Evolutionary conservation across 805 yeast species (phyloP).

Genomic region (Candida sakaeoensis): DNA sequence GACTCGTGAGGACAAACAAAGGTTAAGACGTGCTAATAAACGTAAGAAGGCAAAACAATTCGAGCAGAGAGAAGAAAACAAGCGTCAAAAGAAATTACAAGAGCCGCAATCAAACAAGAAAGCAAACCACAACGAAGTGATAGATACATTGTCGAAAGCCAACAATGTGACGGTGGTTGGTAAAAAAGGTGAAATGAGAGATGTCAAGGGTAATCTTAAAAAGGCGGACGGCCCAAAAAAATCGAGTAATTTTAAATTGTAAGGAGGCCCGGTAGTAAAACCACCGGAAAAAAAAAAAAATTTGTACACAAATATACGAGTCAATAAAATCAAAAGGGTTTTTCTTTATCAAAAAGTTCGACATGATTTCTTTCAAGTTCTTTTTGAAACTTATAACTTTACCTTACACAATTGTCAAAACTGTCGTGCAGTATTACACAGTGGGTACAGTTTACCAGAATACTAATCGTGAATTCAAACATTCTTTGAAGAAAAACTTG

Average conservation of each 20-base stretch:
- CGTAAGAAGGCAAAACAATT: constrained; percentile 65
- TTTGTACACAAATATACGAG: background rate
- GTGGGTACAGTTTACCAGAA: constrained; percentile 27
- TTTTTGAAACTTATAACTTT: constrained; percentile 18
- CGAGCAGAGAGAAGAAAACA: constrained; percentile 29
- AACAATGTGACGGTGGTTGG: constrained; percentile 74
- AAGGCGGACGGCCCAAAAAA: constrained; percentile 35
- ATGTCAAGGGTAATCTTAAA: constrained; percentile 64
- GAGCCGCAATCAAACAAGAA: constrained; percentile 37
- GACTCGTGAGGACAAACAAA: constrained; percentile 78
- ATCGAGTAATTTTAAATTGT: constrained; percentile 26
- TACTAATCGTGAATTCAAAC: constrained; percentile 25
- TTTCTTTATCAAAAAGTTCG: background rate
- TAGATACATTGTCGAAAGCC: constrained; percentile 66
- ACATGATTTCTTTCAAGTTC: constrained; percentile 19
- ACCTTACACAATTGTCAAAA: constrained; percentile 19
- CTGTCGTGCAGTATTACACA: constrained; percentile 26
- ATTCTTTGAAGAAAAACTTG: constrained; percentile 27
- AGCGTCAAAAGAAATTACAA: constrained; percentile 26
- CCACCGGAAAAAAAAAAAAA: background rate
- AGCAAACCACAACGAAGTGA: constrained; percentile 57
- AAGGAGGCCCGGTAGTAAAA: constrained; percentile 3
- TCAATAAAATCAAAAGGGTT: background rate
- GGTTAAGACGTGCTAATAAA: constrained; percentile 83
- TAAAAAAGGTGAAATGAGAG: constrained; percentile 70